Conservation (phyloP, 495 filamentous ascomycete genomes). For the Neurospora sp. region DNA sequence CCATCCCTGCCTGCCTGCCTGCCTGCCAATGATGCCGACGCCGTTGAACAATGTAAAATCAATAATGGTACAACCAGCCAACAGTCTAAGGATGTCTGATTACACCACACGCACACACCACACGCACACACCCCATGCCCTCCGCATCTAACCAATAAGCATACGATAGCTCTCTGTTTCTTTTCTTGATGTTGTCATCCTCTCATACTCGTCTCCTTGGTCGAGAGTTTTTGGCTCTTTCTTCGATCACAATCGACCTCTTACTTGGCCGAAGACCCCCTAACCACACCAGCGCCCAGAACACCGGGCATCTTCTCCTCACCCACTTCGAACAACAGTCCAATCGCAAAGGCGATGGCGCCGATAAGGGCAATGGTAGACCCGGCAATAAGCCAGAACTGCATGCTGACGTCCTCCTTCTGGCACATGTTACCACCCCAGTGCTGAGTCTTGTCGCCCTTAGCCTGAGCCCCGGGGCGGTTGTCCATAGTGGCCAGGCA, state of each 20-base stretch:
- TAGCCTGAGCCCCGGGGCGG: slow-evolving; percentile 10
- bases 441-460: slow-evolving; percentile 23
- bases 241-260: slow-evolving; percentile 29
- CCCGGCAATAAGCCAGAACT: slow-evolving; percentile 73
- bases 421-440: slow-evolving; percentile 86
- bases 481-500: slow-evolving; percentile 48
- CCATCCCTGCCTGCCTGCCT: neutral
- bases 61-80: slow-evolving; percentile 7
- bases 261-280: slow-evolving; percentile 18
- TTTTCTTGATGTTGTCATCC: neutral
- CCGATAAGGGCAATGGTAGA: slow-evolving; percentile 56
- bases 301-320: slow-evolving; percentile 73
- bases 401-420: slow-evolving; percentile 79
- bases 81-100: slow-evolving; percentile 1
- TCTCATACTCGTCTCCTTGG: neutral
- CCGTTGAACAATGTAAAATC: slow-evolving; percentile 12
- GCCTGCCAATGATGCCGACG: slow-evolving; percentile 9
- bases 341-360: slow-evolving; percentile 54
- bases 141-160: neutral
- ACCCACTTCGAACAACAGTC: slow-evolving; percentile 69
- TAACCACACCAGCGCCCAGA: slow-evolving; percentile 66
- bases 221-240: neutral
- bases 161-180: neutral
- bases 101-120: neutral
- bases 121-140: neutral